Conservation (phyloP, 352 stramenopile species). For the Pythium myriotylum region DNA sequence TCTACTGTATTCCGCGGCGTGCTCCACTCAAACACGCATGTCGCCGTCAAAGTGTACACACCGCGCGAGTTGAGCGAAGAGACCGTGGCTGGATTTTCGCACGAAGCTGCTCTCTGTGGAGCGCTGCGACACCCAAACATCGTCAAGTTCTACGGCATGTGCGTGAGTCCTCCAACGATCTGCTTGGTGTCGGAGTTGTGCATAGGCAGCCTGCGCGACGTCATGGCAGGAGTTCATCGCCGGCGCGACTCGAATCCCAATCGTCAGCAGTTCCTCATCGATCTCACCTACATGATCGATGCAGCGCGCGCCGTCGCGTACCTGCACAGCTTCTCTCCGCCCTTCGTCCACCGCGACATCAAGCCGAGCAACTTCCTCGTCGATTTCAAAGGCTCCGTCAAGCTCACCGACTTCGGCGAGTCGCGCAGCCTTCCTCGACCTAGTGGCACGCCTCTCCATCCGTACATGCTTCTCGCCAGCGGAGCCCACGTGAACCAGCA, state of each 20-base stretch:
- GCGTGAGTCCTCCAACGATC: constrained; percentile 63
- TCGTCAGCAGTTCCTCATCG: constrained; percentile 49
- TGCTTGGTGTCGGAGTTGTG: constrained; percentile 76
- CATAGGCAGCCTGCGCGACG: constrained; percentile 48
- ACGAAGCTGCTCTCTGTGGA: constrained; percentile 47
- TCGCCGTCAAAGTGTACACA: constrained; percentile 82
- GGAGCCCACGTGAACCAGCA: constrained; percentile 11
- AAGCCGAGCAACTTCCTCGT: constrained; percentile 82
- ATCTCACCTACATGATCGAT: constrained; percentile 68
- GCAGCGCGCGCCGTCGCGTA: constrained; percentile 58
- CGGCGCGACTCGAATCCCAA: constrained; percentile 43
- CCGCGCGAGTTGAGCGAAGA: constrained; percentile 52
- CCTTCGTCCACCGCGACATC: constrained; percentile 72
- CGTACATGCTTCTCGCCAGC: constrained; percentile 25
- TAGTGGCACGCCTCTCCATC: constrained; percentile 4
- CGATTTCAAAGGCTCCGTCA: constrained; percentile 24
- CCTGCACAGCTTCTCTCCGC: constrained; percentile 68
- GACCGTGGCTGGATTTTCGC: constrained; percentile 55
- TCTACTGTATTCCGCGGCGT: constrained; percentile 60
- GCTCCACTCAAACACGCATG: constrained; percentile 45
- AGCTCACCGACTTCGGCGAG: constrained; percentile 36
- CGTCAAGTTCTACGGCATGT: constrained; percentile 52
- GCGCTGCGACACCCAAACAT: constrained; percentile 49
- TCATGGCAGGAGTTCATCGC: constrained; percentile 49
- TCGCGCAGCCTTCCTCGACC: constrained; percentile 25